A percentile compares a stretch with the other conserved stretches of the same genome.
Conservation (phyloP, 164 flowering plant genomes). For the Saururus chinensis region DNA sequence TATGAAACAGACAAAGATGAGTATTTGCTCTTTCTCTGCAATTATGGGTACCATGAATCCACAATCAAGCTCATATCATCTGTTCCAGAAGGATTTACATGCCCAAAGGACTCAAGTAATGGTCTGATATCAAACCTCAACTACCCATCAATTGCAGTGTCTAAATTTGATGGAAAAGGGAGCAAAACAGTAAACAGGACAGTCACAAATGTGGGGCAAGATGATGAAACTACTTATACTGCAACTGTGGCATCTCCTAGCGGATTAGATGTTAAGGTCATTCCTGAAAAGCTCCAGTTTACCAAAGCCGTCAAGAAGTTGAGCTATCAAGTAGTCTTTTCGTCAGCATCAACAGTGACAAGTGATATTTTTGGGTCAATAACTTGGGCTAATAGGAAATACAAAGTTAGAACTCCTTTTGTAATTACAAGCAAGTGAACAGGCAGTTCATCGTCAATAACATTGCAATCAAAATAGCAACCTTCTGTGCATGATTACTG, state of each 20-base stretch:
- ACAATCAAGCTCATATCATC: conserved; percentile 29
- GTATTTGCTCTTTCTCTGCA: conserved; percentile 53
- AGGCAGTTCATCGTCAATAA: not conserved
- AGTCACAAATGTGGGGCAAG: conserved; percentile 47
- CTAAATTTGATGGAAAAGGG: conserved; percentile 21
- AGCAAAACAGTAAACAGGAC: conserved; percentile 44
- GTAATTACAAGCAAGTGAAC: conserved; percentile 13
- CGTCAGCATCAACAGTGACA: conserved; percentile 7
- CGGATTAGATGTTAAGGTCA: conserved; percentile 36
- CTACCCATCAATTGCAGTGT: conserved; percentile 70
- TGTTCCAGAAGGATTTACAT: conserved; percentile 32
- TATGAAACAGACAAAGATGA: conserved; percentile 47
- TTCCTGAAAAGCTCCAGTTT: conserved; percentile 45
- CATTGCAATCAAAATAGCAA: not conserved
- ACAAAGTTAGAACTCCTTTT: conserved; percentile 19
- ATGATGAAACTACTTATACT: conserved; percentile 29
- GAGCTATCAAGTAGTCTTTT: conserved; percentile 47
- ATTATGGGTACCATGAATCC: conserved; percentile 34
- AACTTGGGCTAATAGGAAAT: conserved; percentile 24
- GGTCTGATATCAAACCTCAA: conserved; percentile 55
- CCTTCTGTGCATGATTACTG: not conserved
- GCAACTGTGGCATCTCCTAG: conserved; percentile 31
- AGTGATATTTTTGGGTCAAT: conserved; percentile 20
- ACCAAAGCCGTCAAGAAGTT: conserved; percentile 24
- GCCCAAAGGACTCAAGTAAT: conserved; percentile 33